phyloP scores from a whole-genome alignment of 805 yeast species.

The Millerago galiae region DNA sequence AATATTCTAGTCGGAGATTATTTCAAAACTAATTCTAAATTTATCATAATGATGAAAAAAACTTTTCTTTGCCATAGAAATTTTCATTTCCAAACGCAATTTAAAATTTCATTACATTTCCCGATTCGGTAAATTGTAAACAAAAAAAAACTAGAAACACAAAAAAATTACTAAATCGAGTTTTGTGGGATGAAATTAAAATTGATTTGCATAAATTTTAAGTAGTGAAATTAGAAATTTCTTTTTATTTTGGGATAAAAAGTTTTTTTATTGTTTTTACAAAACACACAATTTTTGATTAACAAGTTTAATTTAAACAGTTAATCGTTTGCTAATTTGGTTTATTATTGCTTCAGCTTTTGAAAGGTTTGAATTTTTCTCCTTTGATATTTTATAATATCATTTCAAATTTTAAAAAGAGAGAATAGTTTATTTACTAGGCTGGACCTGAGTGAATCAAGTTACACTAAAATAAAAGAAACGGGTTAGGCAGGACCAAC shows the following conservation, averaged over 20 bases:
- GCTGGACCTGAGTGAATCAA: conserved; percentile 19
- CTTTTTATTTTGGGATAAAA: neutral
- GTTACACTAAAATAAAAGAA: conserved; percentile 1
- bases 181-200: no score
- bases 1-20: no score
- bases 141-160: conserved; percentile 2
- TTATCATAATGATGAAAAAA: no score
- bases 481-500: conserved; percentile 9
- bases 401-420: neutral
- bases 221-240: neutral
- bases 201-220: no score
- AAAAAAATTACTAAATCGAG: neutral
- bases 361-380: neutral
- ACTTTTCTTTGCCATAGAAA: no score
- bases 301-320: neutral
- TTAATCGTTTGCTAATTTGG: conserved; percentile 4
- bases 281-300: no score
- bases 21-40: no score
- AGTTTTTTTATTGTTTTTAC: neutral
- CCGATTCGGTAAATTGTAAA: conserved; percentile 18
- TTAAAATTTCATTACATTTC: conserved; percentile 11
- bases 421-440: conserved; percentile 10
- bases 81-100: no score
- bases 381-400: neutral
- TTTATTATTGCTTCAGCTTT: conserved; percentile 6